Evolutionary conservation across 2,329 filamentous ascomycete species (phyloP).

Genomic region (Penicillium rolfsii): DNA sequence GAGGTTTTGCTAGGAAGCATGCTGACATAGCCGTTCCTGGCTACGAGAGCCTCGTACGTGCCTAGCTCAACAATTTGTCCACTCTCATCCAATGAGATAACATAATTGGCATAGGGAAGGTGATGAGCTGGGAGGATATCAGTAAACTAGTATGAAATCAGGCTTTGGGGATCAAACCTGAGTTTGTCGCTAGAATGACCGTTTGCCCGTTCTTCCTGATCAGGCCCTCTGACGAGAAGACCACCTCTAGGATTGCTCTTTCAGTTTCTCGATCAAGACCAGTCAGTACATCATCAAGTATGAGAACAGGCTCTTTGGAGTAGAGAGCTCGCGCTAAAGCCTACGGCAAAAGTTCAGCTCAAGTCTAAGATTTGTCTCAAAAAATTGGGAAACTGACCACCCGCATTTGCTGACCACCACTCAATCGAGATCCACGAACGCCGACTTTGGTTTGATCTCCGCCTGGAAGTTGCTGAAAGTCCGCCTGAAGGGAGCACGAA

Average conservation of each 20-base stretch:
- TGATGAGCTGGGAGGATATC: constrained; percentile 23
- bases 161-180: constrained; percentile 18
- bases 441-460: constrained; percentile 34
- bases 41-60: constrained; percentile 30
- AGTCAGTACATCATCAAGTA: constrained; percentile 52
- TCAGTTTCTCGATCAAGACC: constrained; percentile 51
- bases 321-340: constrained; percentile 52
- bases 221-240: constrained; percentile 47
- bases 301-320: constrained; percentile 45
- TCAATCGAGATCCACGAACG: constrained; percentile 22
- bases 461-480: constrained; percentile 19
- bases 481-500: constrained; percentile 16
- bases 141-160: not conserved
- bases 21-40: constrained; percentile 23
- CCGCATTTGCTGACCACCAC: constrained; percentile 26
- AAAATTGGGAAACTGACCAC: constrained; percentile 26
- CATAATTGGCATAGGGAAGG: constrained; percentile 34
- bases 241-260: constrained; percentile 43
- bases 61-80: constrained; percentile 37
- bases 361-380: not conserved
- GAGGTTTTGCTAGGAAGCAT: constrained; percentile 6
- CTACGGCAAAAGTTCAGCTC: not conserved
- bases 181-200: constrained; percentile 38
- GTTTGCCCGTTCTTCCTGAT: constrained; percentile 40
- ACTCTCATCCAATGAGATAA: constrained; percentile 34